These are phyloP conservation scores for Kitagawia praeruptora DNA, from an alignment of 129 eudicot genomes.

Conservation along the genomic window DNA sequence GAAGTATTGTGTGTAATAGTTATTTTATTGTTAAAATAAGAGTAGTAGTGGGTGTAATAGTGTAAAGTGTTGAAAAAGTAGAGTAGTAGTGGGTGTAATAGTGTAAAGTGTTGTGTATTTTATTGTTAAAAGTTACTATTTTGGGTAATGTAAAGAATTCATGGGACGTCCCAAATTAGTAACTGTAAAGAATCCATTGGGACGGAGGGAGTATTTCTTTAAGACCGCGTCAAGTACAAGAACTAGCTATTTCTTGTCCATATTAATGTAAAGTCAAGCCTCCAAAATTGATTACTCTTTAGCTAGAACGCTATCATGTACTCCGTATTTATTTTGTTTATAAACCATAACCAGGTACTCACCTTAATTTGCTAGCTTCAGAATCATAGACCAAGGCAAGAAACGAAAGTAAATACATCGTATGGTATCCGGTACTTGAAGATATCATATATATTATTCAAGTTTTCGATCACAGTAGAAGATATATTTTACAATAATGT, in stretches of 20 bases:
- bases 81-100: too few relatives aligned
- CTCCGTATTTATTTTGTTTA: not conserved
- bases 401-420: not conserved
- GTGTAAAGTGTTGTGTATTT: too few relatives aligned
- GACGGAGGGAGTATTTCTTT: too few relatives aligned
- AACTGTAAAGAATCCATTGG: too few relatives aligned
- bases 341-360: not conserved
- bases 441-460: not conserved
- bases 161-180: too few relatives aligned
- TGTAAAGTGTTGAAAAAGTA: too few relatives aligned
- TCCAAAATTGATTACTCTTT: not conserved
- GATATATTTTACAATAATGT: constrained; percentile 12
- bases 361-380: not conserved
- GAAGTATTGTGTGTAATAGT: too few relatives aligned
- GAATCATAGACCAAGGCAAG: not conserved
- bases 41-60: too few relatives aligned
- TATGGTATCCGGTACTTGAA: not conserved
- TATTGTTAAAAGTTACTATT: too few relatives aligned
- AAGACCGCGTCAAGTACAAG: not conserved
- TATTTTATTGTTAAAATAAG: too few relatives aligned
- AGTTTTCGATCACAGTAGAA: not conserved
- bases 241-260: not conserved
- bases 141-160: too few relatives aligned
- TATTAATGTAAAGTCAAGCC: not conserved
- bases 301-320: not conserved